Evolutionary conservation across 345 rosid genomes (phyloP).

Genomic region (Xanthoceras sorbifolium): DNA sequence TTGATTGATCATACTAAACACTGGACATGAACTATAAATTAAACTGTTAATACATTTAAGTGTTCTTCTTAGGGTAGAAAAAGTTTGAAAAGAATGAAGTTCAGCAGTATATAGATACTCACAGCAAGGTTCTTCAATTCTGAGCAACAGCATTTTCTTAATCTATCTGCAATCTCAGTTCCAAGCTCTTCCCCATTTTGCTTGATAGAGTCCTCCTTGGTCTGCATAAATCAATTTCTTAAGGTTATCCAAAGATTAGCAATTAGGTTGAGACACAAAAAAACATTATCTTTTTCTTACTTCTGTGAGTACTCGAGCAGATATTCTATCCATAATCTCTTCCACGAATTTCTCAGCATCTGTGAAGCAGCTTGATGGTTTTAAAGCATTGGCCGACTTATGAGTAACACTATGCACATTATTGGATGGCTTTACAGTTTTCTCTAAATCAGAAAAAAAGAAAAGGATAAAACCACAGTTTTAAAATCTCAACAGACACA

Average conservation of each 20-base stretch:
- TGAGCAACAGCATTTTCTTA: conserved; percentile 51
- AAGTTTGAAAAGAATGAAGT: not conserved
- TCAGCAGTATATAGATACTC: conserved; percentile 28
- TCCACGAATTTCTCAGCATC: conserved; percentile 65
- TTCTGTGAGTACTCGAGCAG: conserved; percentile 57
- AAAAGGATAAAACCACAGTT: not conserved
- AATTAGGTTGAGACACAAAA: conserved; percentile 1
- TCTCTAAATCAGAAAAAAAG: conserved; percentile 44
- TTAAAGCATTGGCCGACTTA: conserved; percentile 25
- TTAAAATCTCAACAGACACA: not conserved
- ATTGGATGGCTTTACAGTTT: conserved; percentile 45
- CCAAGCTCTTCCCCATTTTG: conserved; percentile 56
- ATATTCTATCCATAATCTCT: conserved; percentile 62
- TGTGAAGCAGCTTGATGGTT: conserved; percentile 32
- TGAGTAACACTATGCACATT: conserved; percentile 39
- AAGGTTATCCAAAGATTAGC: not conserved
- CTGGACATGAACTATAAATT: not conserved
- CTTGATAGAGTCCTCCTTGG: conserved; percentile 39
- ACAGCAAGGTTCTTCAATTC: conserved; percentile 69
- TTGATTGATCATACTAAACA: not conserved
- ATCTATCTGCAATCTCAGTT: conserved; percentile 42
- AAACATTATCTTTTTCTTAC: conserved; percentile 32
- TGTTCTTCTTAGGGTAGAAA: not conserved
- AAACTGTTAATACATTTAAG: not conserved
- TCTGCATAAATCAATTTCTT: conserved; percentile 37